Conservation (phyloP, 306 rosid species). For the Urtica urens region DNA sequence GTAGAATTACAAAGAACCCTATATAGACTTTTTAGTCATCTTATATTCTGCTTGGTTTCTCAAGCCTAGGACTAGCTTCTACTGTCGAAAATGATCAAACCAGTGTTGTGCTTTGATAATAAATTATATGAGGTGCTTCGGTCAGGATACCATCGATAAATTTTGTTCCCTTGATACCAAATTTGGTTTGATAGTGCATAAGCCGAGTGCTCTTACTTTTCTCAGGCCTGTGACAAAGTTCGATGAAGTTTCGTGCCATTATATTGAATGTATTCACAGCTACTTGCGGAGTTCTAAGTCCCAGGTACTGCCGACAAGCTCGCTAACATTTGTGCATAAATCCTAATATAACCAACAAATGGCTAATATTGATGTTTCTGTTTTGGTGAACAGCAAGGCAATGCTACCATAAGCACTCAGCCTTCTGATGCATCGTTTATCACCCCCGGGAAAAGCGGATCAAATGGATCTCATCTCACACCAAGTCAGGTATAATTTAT, state of each 20-base stretch:
- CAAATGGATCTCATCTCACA: slow-evolving; percentile 35
- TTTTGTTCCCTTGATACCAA: no score
- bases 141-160: no score
- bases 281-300: slow-evolving; percentile 41
- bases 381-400: slow-evolving; percentile 37
- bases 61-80: no score
- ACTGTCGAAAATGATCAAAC: no score
- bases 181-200: no score
- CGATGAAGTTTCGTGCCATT: slow-evolving; percentile 82
- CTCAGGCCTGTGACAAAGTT: slow-evolving; percentile 69
- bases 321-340: neutral
- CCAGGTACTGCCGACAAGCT: slow-evolving; percentile 29
- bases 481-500: slow-evolving; percentile 44
- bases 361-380: neutral
- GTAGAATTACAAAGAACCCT: no score
- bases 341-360: neutral
- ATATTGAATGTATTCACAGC: slow-evolving; percentile 78
- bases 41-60: no score
- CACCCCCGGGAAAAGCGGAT: slow-evolving; percentile 33
- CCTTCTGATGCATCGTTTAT: slow-evolving; percentile 29
- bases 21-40: no score
- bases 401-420: slow-evolving; percentile 22
- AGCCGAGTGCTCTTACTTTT: slow-evolving; percentile 20
- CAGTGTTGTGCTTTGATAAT: no score
- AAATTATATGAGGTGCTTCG: no score